Conservation (phyloP, 805 yeast genomes). For the Wickerhamiella bombiphila region DNA sequence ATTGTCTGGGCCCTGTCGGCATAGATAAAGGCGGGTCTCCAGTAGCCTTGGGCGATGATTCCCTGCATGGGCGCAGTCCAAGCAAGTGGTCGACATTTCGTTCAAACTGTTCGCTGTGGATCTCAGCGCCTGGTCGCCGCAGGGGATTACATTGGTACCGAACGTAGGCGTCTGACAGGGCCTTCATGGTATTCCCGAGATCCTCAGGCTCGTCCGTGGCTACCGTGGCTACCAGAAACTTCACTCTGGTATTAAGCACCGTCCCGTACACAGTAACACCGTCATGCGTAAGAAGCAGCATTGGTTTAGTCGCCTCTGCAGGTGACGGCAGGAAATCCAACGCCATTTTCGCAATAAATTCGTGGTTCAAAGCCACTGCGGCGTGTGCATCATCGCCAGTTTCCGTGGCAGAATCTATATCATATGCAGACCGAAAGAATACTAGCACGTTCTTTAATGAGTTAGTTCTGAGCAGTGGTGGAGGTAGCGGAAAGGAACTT, state of each 20-base stretch:
- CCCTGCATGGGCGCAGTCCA: too few relatives aligned
- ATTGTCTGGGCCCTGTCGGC: too few relatives aligned
- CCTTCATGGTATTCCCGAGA: conserved; percentile 10
- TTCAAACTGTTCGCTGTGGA: too few relatives aligned
- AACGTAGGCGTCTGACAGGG: conserved; percentile 20
- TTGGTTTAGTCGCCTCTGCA: conserved; percentile 11
- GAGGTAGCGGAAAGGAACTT: conserved; percentile 4
- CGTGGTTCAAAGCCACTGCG: conserved; percentile 16
- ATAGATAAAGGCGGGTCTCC: too few relatives aligned
- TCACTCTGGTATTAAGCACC: conserved; percentile 23
- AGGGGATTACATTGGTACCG: conserved; percentile 23
- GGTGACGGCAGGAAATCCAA: conserved; percentile 22
- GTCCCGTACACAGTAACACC: conserved; percentile 26
- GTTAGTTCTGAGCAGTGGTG: conserved; percentile 12
- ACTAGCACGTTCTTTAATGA: conserved; percentile 6
- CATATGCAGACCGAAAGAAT: neutral
- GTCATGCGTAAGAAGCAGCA: conserved; percentile 22
- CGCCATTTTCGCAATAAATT: conserved; percentile 26
- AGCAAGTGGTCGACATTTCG: too few relatives aligned
- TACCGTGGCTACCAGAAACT: conserved; percentile 21
- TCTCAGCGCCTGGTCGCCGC: too few relatives aligned
- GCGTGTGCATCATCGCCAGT: conserved; percentile 1
- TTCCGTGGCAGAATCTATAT: neutral
- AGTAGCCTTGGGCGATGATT: too few relatives aligned
- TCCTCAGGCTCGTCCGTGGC: conserved; percentile 13